Base-by-base conservation (phyloP, 2,329 filamentous ascomycete species). In the Colletotrichum limetticola region DNA sequence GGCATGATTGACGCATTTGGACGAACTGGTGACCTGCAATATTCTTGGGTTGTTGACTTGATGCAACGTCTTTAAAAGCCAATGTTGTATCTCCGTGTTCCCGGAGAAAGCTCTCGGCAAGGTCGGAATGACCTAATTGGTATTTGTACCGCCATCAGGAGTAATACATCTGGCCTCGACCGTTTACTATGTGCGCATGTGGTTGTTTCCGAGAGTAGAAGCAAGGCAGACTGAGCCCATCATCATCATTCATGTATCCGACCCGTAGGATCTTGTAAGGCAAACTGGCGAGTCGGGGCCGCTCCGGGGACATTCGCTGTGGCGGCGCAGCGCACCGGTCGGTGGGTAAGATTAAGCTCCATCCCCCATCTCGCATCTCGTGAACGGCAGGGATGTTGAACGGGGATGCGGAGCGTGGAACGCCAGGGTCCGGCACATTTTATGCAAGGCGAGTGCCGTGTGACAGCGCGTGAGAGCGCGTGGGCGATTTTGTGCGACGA, bases 261-360 rank as follows among this genome's bases (percentile, higher is more conserved):
- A 22, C 8, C 37, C 37, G 14, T 32, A 53, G n/a, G 28, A 64
- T 64, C 28, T 28, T 55, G 46, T 32, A 26, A 64, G 32, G 61
- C 49, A n/a, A 46, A 56, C 61, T 64, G 61, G 60, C 70, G 60
- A 72, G 70, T 72, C 66, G 70, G 70, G 58, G 59, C 60, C 59
- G 66, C 66, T 70, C 66, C 70, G 66, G 70, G 65, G 16, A 64
- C 60, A 65, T 69, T 70, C 12, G 59, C 66, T 69, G 60, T 46
- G 70, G 66, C 70, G 59, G 55, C 66, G 70, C 70, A 59, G 46
- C 66, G 70, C 70, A 72, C 70, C 66, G 70, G 66, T 65, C 70
- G 70, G 70, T 72, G 70, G 70, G 60, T 72, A 65, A 72, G 70
- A 72, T 72, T 72, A 72, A 72, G 70, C 70, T 72, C 70, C 70